Evolutionary conservation across 805 yeast species (phyloP), one percentile per base, ranked within the genome.

Genomic region (Priceomyces melissophilus): DNA sequence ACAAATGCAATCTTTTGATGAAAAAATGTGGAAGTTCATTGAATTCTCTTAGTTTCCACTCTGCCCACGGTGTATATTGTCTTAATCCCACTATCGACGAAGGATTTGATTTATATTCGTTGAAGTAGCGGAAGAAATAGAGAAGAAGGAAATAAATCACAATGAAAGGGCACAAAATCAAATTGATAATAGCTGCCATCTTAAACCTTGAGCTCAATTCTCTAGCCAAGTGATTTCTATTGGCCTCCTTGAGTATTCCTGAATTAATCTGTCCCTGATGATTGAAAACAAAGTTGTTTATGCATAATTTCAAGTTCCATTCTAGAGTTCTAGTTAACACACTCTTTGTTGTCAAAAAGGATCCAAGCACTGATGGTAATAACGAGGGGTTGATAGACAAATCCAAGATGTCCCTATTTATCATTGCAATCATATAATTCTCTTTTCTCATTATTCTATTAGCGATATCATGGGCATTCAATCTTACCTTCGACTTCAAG

Each of bases 371-470:
- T 3, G 30, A 12, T 5, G 39, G 30, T 15, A 53, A 28, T 27
- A 53, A 30, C n/a, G 47, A 44, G 10, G 40, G 16, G 6, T 44
- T 38, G 9, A 88, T 57, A 0, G 84, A 72, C 16, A 87, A 65
- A 53, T 85, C 84, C 32, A 91, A 63, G 1, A 91, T 67, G 43
- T 85, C 79, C 50, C 82, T 86, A 61, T 88, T 90, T 53, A 87
- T 81, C 49, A 93, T 63, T 1, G 97, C 96, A 56, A 93, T 88
- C 73, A 89, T 74, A 60, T 90, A 93, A 57, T 93, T 93, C 45
- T 93, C 99, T 50, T 82, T 87, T 45, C 99, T 72, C 99, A 93
- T 90, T 42, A 93, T 85, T 43, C 99, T 71, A 57, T 93, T 95
- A 10, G 97, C 98, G 38, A 93, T 87, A 53, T 84, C 93, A 60